phyloP scores from a whole-genome alignment of 2,329 filamentous ascomycete species.

The Talaromyces islandicus region DNA sequence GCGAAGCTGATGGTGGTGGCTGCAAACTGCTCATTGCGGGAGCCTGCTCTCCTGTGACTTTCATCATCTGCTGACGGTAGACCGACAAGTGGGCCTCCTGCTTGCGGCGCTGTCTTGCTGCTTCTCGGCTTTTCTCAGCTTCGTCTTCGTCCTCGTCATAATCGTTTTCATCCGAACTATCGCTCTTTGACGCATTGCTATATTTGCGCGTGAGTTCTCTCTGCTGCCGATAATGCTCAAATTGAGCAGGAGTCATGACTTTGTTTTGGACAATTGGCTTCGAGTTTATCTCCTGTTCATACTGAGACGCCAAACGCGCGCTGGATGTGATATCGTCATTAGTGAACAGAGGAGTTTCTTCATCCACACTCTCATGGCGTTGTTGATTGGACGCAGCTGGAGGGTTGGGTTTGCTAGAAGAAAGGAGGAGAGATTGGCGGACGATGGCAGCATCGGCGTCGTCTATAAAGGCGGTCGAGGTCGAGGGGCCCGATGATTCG shows the following conservation, averaged over 20 bases:
- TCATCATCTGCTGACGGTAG: slow-evolving; percentile 95
- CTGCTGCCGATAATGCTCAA: slow-evolving; percentile 68
- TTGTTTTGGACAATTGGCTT: slow-evolving; percentile 52
- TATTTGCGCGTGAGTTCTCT: slow-evolving; percentile 63
- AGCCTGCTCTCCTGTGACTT: slow-evolving; percentile 72
- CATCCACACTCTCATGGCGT: slow-evolving; percentile 17
- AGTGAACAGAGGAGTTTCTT: slow-evolving; percentile 23
- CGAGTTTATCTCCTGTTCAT: slow-evolving; percentile 32
- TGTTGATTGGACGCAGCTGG: slow-evolving; percentile 15
- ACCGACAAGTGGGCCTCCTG: slow-evolving; percentile 87
- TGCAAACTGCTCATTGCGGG: slow-evolving; percentile 28
- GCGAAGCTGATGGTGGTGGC: slow-evolving; percentile 23
- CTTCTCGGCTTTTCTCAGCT: slow-evolving; percentile 64
- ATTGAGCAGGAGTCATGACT: slow-evolving; percentile 85
- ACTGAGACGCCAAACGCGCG: slow-evolving; percentile 41
- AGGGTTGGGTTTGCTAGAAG: slow-evolving; percentile 18
- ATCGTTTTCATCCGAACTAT: slow-evolving; percentile 54
- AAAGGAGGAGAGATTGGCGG: slow-evolving; percentile 25
- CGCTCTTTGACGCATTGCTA: slow-evolving; percentile 42
- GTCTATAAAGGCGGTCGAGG: slow-evolving; percentile 19
- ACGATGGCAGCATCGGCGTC: slow-evolving; percentile 37
- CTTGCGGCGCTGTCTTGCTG: slow-evolving; percentile 72
- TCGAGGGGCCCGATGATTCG: slow-evolving; percentile 8
- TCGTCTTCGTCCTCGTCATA: slow-evolving; percentile 72
- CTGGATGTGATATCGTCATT: slow-evolving; percentile 32